Base-by-base conservation (phyloP, 2,329 filamentous ascomycete species). In the Ascochyta fabae region DNA sequence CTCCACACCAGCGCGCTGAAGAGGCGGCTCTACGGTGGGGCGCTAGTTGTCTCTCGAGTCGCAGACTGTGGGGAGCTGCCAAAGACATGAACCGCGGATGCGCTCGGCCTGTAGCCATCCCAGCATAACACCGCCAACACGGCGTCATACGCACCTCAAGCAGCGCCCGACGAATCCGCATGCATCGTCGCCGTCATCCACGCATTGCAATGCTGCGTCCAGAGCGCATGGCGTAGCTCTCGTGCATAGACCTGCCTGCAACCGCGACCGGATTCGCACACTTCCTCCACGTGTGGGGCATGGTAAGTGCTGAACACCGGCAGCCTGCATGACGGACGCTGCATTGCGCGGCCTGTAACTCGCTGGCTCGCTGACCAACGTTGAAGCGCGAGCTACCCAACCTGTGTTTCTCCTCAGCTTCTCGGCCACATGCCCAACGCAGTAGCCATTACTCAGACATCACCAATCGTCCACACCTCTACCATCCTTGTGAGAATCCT, bases 361-460 rank as follows among this genome's bases (percentile, higher is more conserved):
- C 27, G 47, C 42, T 36, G 16, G 12, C 22, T 10, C 15, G 35
- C 41, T 35, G 35, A 36, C 40, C 19, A 26, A 48, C 29, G 39
- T 39, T 39, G 27, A 33, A 44, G 44, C 51, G 44, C 40, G 29
- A 31, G 42, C 40, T 40, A 22, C 4, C 47, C 12, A 26, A 8
- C 24, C 36, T 33, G 8, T 4, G 36, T 36, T 48, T 34, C 44
- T 48, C 45, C 40, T 49, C 45, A 40, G 26, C 26, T 48, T 48
- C 51, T 49, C 50, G 63, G 58, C 59, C 60, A 19, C 24, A 29
- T 10, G 31, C 24, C 53, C 5, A 15, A 3, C 12, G 40, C 19
- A 19, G 19, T 19, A 19, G 19, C 19, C 19, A 71, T 72, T 71
- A 71, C 53, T 71, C 64, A 73, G 68, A 53, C 67, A 69, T 68